Evolutionary conservation across 306 rosid genomes (phyloP), one percentile per base, ranked within the genome.

Genomic region (Rosa multiflora): DNA sequence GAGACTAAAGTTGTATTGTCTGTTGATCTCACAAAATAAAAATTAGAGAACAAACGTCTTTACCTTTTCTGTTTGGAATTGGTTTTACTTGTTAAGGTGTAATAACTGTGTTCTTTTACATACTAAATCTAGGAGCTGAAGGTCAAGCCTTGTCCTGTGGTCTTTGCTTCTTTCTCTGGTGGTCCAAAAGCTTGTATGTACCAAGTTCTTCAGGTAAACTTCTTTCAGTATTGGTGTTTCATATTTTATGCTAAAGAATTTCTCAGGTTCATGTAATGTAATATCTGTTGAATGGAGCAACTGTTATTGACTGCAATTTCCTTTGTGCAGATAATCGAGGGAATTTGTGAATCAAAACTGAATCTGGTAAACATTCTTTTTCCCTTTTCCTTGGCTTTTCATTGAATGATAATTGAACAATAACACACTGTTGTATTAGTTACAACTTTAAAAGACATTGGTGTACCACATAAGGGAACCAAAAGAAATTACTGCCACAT

Each of bases 101-200:
- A 58, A 46, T 37, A 83, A 70, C 43, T 79, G 40, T 26, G 26
- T 55, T 58, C 2, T 62, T 80, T 78, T 73, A 14, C 20, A 37
- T 72, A 49, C 79, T 32, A 69, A 73, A 73, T 87, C 76, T 83
- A 94, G 98, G 97, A 86, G 80, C 84, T 92, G 76, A 94, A 87
- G 81, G 76, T 72, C 53, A 89, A 90, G 87, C 95, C 89, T 42
- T 84, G 97, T 83, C 99, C 98, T 23, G 76, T 95, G 76, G 96
- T 95, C 32, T 89, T 95, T 58, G 93, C 91, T 15, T 92, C 99
- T 49, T 92, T 95, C 82, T 92, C 98, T 44, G 99, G 99, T 17
- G 99, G 98, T 81, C 85, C 99, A 58, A 91, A 87, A 88, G 86
- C 97, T 75, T 95, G 97, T 78, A 90, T 95, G 99, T 75, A 77